Evolutionary conservation across 1,284 basidiomycete genomes (phyloP), one percentile per base, ranked within the genome.

Genomic region (Ganoderma leucocontextum): DNA sequence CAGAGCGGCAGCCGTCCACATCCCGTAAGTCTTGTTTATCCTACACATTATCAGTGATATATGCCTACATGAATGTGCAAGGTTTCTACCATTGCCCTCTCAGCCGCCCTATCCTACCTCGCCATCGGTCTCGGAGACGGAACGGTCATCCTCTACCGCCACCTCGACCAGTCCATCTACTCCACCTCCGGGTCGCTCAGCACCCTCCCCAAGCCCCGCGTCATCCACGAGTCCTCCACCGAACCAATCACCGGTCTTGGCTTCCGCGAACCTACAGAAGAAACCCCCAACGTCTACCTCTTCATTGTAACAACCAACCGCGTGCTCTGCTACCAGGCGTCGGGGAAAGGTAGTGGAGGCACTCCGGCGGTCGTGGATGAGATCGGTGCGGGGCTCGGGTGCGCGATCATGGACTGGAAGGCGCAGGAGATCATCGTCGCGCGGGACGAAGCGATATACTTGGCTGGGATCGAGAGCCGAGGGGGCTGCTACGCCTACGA

Each of bases 181-280:
- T 89, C 91, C 0, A 78, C 79, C 22, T 86, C 83, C 0, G 82
- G 82, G 6, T 88, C 91, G 1, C 84, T 95, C 15, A 90, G 90
- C 6, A 81, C 91, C 7, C 80, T 97, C 17, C 94, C 94, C 0
- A 96, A 97, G 82, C 86, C 92, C 7, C 90, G 93, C 44, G 86
- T 89, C 1, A 84, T 96, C 8, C 92, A 95, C 73, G 94, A 96
- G 76, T 89, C 91, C 1, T 84, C 89, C 0, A 86, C 89, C 0
- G 96, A 99, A 75, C 95, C 96, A 0, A 91, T 99, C 62, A 99
- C 96, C 0, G 96, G 94, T 1, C 87, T 99, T 1, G 96, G 94
- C 0, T 98, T 99, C 82, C 87, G 89, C 22, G 91, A 94, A 75
- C 86, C 91, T 1, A 79, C 79, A 3, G 83, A 85, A 33, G 87